These are phyloP conservation scores for Aspergillus ustus DNA, from an alignment of 2,329 filamentous ascomycete genomes.

Conservation along the genomic window DNA sequence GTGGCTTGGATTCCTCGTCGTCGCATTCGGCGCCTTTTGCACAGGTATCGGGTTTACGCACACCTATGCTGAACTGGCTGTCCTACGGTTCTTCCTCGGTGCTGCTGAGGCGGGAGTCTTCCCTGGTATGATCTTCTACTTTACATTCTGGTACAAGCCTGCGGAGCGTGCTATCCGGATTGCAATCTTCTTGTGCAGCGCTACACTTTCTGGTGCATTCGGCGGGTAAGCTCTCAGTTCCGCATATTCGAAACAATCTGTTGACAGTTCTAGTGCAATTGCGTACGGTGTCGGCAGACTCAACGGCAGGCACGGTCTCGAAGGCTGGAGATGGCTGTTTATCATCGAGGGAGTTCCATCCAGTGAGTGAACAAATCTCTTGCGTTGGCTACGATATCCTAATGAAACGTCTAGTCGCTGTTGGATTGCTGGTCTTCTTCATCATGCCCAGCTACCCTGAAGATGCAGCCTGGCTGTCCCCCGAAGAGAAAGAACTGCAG, in stretches of 20 bases:
- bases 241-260: background rate
- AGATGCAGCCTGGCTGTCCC: conserved; percentile 23
- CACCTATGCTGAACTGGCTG: conserved; percentile 15
- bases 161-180: conserved; percentile 36
- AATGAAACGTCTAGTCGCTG: background rate
- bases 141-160: conserved; percentile 43
- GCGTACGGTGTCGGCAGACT: conserved; percentile 15
- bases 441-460: conserved; percentile 28
- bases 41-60: conserved; percentile 18
- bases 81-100: conserved; percentile 23
- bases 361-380: background rate
- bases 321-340: conserved; percentile 16
- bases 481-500: conserved; percentile 16
- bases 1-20: conserved; percentile 43
- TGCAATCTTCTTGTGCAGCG: conserved; percentile 18
- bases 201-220: conserved; percentile 7
- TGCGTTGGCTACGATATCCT: background rate
- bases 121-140: conserved; percentile 33
- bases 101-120: conserved; percentile 23
- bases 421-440: conserved; percentile 14
- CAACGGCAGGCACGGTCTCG: conserved; percentile 6
- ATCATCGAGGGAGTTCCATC: conserved; percentile 15
- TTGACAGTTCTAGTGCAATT: conserved; percentile 4
- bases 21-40: conserved; percentile 22
- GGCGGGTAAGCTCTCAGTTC: background rate